Evolutionary conservation across 1,284 basidiomycete species (phyloP), one percentile per base, ranked within the genome.

Genomic region (Trametes hirsuta): DNA sequence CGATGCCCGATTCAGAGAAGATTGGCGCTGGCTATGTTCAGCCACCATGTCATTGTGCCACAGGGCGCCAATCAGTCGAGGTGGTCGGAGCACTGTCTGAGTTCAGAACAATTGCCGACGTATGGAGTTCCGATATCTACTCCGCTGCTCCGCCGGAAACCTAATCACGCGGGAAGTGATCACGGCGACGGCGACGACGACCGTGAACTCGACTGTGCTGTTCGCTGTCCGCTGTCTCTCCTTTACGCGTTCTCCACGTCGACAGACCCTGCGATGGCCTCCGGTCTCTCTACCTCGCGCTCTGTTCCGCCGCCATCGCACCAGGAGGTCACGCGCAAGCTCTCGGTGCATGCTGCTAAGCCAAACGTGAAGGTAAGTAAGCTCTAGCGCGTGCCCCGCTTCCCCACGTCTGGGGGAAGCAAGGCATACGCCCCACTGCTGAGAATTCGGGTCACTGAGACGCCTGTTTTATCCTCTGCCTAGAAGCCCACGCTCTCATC

Each of bases 281-380:
- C 58, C 53, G 41, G 25, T 59, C 52, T 65, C 62, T 62, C 66
- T 12, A 56, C 61, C n/a, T 47, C 81, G 40, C 79, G 79, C 61
- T 77, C 85, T 48, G 90, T 83, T 53, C 81, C 87, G 24, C 91
- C 93, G 10, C 94, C 93, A 2, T 88, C 93, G 12, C 85, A 87
- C 35, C 89, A 93, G 70, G 94, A 97, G 77, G 86, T 97, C 25
- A 85, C 93, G 63, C 83, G 94, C 62, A 95, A 95, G 71, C 84
- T 97, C 21, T 94, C 93, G 2, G 82, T 94, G 47, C 89, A 90
- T 69, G 84, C 87, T 6, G 39, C 77, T 47, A 81, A 76, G 68
- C 79, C 77, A 53, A 71, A 75, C 42, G 55, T 69, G 56, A 75
- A 74, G 71, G 74, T 75, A 39, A 56, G 65, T 65, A 10, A 46